phyloP scores from a whole-genome alignment of 2,329 filamentous ascomycete genomes.

The Cladosporium austrohemisphaericum region DNA sequence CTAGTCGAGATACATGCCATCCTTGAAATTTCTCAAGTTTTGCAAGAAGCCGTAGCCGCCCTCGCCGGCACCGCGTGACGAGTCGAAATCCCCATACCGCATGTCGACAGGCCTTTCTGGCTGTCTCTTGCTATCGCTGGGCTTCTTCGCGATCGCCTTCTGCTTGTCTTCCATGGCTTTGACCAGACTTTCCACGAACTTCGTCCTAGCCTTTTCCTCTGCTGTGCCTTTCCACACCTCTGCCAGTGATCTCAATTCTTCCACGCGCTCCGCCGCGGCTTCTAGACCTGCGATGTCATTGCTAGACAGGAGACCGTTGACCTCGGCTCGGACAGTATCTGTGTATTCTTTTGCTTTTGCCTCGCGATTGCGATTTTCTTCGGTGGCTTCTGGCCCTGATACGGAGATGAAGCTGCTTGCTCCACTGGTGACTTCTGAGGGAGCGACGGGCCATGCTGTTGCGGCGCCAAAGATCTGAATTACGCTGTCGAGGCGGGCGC shows the following conservation, averaged over 20 bases:
- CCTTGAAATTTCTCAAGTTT: constrained; percentile 51
- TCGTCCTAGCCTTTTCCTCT: constrained; percentile 79
- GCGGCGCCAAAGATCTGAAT: constrained; percentile 90
- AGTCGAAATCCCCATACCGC: constrained; percentile 13
- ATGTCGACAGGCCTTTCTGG: constrained; percentile 9
- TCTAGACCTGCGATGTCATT: constrained; percentile 63
- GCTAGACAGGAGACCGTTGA: constrained; percentile 60
- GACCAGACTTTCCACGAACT: constrained; percentile 76
- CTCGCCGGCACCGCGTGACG: constrained; percentile 26
- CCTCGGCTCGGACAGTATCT: constrained; percentile 65
- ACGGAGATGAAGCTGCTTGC: constrained; percentile 78
- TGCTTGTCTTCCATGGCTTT: constrained; percentile 76
- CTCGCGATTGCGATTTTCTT: constrained; percentile 64
- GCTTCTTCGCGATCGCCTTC: constrained; percentile 38
- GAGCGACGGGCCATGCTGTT: constrained; percentile 91
- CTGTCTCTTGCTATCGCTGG: constrained; percentile 13
- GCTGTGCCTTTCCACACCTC: constrained; percentile 93
- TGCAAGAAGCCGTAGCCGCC: constrained; percentile 50
- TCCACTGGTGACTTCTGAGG: constrained; percentile 79
- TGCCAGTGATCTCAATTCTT: constrained; percentile 70
- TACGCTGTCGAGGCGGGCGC: constrained; percentile 78
- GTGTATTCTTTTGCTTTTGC: constrained; percentile 84
- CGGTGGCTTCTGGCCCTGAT: constrained; percentile 66
- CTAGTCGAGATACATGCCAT: constrained; percentile 53
- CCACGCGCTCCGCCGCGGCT: constrained; percentile 68